Base-by-base conservation (phyloP, 768 basidiomycete genomes). In the Rhizopogon rudus region DNA sequence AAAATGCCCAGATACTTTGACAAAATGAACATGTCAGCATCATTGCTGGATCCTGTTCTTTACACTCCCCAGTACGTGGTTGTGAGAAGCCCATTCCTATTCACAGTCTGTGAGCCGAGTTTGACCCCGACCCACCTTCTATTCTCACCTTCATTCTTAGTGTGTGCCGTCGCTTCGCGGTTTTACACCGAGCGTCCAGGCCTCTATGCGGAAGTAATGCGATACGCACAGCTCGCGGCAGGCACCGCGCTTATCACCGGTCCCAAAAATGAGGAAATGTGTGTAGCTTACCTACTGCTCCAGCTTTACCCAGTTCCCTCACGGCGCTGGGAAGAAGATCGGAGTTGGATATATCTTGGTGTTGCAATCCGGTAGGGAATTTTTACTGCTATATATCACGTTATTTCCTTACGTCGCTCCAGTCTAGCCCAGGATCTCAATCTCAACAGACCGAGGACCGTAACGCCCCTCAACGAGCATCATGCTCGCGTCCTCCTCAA, bases 371-470 rank as follows among this genome's bases (percentile, higher is more conserved):
- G 92, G 90, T 88, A 61, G 31, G 73, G 12, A 46, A 57, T n/a
- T 22, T 29, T 43, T 12, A 31, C n/a, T 14, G 4, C 9, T 14
- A 20, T 10, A 1, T 12, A 7, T 16, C 29, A 28, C 6, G 25
- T 5, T 9, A 28, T 44, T 39, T 59, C 48, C 53, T 62, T 39
- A 60, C 49, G 51, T n/a, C 14, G 51, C 45, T 14, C 46, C 53
- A 94, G 93, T 57, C 83, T 91, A 56, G 94, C 93, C 1, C 91
- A 86, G 25, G 93, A 96, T 66, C 77, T 98, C 22, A 94, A 95
- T 63, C 77, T 98, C 39, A 90, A 97, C 61, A 78, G 87, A 31
- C 89, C 88, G 2, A 78, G 79, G 42, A 83, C 84, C 2, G 83
- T 84, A 25, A 84, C 86, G 61, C 87, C 89, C 8, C 73, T 83